phyloP scores from a whole-genome alignment of 2,329 filamentous ascomycete species.

The Pestalotiopsis sp. region DNA sequence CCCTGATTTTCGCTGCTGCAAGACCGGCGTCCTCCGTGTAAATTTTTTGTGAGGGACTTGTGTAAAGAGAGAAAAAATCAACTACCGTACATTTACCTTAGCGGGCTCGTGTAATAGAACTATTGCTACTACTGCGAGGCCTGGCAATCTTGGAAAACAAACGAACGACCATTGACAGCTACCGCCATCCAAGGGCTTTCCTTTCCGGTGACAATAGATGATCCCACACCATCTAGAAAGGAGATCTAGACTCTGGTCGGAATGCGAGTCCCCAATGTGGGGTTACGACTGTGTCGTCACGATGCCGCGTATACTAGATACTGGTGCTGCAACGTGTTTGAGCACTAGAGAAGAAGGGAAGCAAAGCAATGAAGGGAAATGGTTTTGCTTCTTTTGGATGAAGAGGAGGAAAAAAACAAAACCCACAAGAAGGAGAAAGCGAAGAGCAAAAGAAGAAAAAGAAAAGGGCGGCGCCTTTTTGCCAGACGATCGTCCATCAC shows the following conservation, averaged over 20 bases:
- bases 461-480: neutral
- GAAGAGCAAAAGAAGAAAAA: neutral
- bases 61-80: too few relatives aligned
- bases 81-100: neutral
- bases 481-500: neutral
- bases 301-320: neutral
- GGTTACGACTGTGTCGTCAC: neutral
- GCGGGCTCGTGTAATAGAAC: neutral
- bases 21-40: neutral
- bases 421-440: neutral
- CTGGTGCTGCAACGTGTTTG: neutral
- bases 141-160: neutral
- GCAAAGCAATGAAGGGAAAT: neutral
- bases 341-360: neutral
- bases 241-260: neutral
- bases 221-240: neutral
- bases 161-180: too few relatives aligned
- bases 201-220: neutral
- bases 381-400: neutral
- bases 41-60: neutral
- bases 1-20: too few relatives aligned
- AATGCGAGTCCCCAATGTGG: neutral
- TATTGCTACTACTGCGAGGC: neutral
- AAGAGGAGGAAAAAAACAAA: neutral
- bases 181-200: neutral